Percentiles rank a stretch among this genome's conserved stretches.
phyloP scores from a whole-genome alignment of 1,139 yeast species.

The Suhomyces maxii region DNA sequence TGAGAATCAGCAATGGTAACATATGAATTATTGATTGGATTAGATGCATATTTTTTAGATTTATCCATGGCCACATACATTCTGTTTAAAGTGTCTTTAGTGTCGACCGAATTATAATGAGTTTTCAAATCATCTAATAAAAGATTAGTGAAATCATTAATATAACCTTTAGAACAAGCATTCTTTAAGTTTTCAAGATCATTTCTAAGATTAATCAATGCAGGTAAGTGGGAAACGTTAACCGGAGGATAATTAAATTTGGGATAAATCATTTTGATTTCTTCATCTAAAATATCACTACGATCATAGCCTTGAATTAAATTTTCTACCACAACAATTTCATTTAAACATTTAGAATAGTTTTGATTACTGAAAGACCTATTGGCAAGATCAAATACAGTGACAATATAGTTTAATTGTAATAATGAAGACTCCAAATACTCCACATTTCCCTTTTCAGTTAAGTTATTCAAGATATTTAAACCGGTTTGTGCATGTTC shows the following conservation, averaged over 20 bases:
- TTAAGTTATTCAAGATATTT: constrained; percentile 50
- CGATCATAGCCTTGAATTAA: constrained; percentile 53
- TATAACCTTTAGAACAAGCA: constrained; percentile 69
- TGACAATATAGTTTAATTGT: constrained; percentile 58
- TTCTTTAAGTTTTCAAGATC: constrained; percentile 49
- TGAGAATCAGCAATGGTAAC: constrained; percentile 33
- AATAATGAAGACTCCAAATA: constrained; percentile 61
- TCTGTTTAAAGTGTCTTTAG: constrained; percentile 54
- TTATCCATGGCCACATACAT: constrained; percentile 34
- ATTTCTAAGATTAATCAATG: constrained; percentile 55
- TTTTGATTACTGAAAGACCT: constrained; percentile 44
- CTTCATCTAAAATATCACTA: constrained; percentile 25
- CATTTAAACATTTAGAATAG: constrained; percentile 45
- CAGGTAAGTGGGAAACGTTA: constrained; percentile 58
- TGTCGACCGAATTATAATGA: constrained; percentile 53
- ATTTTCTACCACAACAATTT: constrained; percentile 56
- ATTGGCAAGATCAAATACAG: constrained; percentile 55
- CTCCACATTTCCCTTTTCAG: constrained; percentile 60
- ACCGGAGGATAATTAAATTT: constrained; percentile 52
- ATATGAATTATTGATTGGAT: constrained; percentile 29
- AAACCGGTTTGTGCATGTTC: constrained; percentile 56
- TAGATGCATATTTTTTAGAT: constrained; percentile 20
- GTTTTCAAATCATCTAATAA: constrained; percentile 60
- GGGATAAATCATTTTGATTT: constrained; percentile 28
- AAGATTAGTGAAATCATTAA: constrained; percentile 53